phyloP scores from a whole-genome alignment of 2,329 filamentous ascomycete species.

The Helotiales sp. region DNA sequence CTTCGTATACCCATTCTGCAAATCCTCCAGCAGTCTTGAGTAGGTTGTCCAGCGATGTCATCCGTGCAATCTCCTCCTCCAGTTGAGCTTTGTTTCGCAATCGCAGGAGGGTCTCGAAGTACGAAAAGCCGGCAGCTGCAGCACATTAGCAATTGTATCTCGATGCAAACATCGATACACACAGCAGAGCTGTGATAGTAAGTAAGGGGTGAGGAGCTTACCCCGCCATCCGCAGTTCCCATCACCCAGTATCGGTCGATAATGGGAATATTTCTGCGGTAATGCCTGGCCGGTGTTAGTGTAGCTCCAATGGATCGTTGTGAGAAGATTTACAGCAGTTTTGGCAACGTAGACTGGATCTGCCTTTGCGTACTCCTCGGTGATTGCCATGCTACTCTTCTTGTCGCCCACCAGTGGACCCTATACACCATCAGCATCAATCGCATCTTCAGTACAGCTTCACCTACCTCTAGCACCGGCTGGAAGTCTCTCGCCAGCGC shows the following conservation, averaged over 20 bases:
- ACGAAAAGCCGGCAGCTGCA: conserved; percentile 85
- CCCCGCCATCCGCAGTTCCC: conserved; percentile 98
- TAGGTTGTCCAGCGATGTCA: conserved; percentile 69
- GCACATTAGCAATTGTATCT: conserved; percentile 20
- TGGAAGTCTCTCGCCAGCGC: conserved; percentile 60
- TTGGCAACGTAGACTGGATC: conserved; percentile 84
- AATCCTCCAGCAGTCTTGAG: conserved; percentile 73
- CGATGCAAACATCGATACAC: not conserved
- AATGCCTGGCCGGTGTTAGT: conserved; percentile 57
- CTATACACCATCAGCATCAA: conserved; percentile 49
- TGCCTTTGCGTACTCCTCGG: conserved; percentile 83
- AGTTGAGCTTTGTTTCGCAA: conserved; percentile 64
- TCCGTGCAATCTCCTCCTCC: conserved; percentile 68
- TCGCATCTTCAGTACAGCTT: conserved; percentile 10
- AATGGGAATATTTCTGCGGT: conserved; percentile 81
- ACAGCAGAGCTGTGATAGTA: conserved; percentile 13
- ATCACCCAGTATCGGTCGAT: conserved; percentile 85
- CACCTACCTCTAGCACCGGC: conserved; percentile 54
- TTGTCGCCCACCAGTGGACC: conserved; percentile 81
- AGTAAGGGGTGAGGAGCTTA: conserved; percentile 52
- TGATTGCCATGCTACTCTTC: conserved; percentile 74
- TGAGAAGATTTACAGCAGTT: conserved; percentile 66
- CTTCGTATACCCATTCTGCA: conserved; percentile 69
- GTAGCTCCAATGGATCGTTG: not conserved
- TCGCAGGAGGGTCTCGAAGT: conserved; percentile 82